Conservation (phyloP, 2,329 filamentous ascomycete genomes). For the Neobulgaria alba region DNA sequence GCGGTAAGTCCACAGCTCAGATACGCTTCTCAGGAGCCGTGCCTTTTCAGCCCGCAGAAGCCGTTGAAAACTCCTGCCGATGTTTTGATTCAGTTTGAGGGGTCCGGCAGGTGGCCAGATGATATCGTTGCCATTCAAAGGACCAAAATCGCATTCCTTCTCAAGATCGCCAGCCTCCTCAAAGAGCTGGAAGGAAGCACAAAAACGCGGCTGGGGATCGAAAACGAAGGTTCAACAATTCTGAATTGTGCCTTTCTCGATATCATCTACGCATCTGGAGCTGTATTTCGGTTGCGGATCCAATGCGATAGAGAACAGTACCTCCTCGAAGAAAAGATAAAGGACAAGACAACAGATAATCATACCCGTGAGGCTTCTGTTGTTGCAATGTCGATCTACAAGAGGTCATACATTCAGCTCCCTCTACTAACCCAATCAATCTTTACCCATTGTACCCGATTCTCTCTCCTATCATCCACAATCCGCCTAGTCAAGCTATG, state of each 20-base stretch:
- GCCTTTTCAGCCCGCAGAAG: slow-evolving; percentile 34
- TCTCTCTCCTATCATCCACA: slow-evolving; percentile 69
- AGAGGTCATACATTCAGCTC: slow-evolving; percentile 60
- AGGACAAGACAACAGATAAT: slow-evolving; percentile 60
- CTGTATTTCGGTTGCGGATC: slow-evolving; percentile 76
- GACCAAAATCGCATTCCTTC: slow-evolving; percentile 81
- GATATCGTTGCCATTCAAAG: slow-evolving; percentile 84
- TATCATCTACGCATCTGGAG: slow-evolving; percentile 61
- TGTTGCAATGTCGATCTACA: slow-evolving; percentile 60
- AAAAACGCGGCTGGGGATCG: slow-evolving; percentile 66
- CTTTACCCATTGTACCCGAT: slow-evolving; percentile 69
- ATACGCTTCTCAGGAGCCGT: slow-evolving; percentile 56
- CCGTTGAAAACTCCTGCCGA: slow-evolving; percentile 53
- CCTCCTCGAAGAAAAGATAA: slow-evolving; percentile 69
- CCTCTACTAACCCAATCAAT: slow-evolving; percentile 78
- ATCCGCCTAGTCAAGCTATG: slow-evolving; percentile 83
- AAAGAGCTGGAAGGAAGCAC: slow-evolving; percentile 51
- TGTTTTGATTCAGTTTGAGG: slow-evolving; percentile 83
- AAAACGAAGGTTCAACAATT: slow-evolving; percentile 60
- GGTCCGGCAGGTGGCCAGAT: slow-evolving; percentile 88
- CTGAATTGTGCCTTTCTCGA: slow-evolving; percentile 80
- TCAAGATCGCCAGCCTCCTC: slow-evolving; percentile 58
- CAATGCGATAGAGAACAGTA: slow-evolving; percentile 81
- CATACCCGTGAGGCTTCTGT: slow-evolving; percentile 61
- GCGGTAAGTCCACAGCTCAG: slow-evolving; percentile 65